Percentiles rank a stretch among this genome's conserved stretches.
phyloP scores from a whole-genome alignment of 2,329 filamentous ascomycete species.

The Westerdykella sp. region DNA sequence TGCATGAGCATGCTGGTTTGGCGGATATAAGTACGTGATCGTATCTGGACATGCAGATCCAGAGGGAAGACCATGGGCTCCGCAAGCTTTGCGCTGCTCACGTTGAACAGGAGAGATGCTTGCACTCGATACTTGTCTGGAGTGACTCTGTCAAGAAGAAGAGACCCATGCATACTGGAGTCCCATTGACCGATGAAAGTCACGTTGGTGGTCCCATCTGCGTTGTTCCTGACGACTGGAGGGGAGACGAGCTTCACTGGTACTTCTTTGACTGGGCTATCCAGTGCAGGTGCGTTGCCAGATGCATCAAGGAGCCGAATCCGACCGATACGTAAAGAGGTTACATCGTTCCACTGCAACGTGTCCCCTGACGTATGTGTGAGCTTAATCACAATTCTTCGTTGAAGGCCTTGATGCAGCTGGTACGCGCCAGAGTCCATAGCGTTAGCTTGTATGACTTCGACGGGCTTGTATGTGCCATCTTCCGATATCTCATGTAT shows the following conservation, averaged over 20 bases:
- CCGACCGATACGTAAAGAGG: slow-evolving; percentile 68
- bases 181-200: slow-evolving; percentile 94
- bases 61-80: slow-evolving; percentile 82
- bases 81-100: slow-evolving; percentile 75
- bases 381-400: slow-evolving; percentile 80
- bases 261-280: slow-evolving; percentile 65
- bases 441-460: slow-evolving; percentile 80
- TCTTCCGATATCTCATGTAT: slow-evolving; percentile 87
- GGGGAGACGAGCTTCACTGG: slow-evolving; percentile 68
- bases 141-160: slow-evolving; percentile 89
- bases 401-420: slow-evolving; percentile 87
- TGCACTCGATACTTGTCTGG: slow-evolving; percentile 90
- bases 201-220: slow-evolving; percentile 83
- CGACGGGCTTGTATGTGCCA: slow-evolving; percentile 85
- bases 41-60: slow-evolving; percentile 73
- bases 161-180: slow-evolving; percentile 82
- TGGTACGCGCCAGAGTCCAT: slow-evolving; percentile 89
- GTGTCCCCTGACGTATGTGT: slow-evolving; percentile 85
- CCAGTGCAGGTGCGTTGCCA: slow-evolving; percentile 77
- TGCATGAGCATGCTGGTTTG: slow-evolving; percentile 81
- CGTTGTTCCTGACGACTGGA: slow-evolving; percentile 74
- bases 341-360: slow-evolving; percentile 81
- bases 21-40: slow-evolving; percentile 76
- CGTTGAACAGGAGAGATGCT: slow-evolving; percentile 79
- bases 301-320: slow-evolving; percentile 78